A percentile compares a stretch with the other conserved stretches of the same genome.
Conservation (phyloP, 345 rosid species). For the Litchi chinensis region DNA sequence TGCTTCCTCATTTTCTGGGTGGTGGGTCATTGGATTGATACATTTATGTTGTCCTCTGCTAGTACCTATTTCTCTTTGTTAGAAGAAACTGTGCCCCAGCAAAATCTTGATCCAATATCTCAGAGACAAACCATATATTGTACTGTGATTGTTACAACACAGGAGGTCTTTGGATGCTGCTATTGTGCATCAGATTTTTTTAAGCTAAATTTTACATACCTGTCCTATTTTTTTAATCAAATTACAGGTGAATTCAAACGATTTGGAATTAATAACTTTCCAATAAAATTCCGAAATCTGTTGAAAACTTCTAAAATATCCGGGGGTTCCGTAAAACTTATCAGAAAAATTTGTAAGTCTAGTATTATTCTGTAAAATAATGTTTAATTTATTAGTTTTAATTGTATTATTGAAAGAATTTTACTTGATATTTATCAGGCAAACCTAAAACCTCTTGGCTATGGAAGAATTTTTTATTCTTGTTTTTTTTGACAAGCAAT, state of each 20-base stretch:
- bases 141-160: constrained; percentile 4
- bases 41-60: constrained; percentile 27
- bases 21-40: constrained; percentile 39
- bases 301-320: too few relatives aligned
- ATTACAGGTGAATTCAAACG: not conserved
- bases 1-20: constrained; percentile 37
- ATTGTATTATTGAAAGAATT: too few relatives aligned
- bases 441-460: too few relatives aligned
- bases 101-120: not conserved
- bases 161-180: not conserved
- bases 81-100: constrained; percentile 3
- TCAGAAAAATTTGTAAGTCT: too few relatives aligned
- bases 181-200: not conserved
- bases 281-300: too few relatives aligned
- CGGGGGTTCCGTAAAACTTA: too few relatives aligned
- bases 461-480: too few relatives aligned
- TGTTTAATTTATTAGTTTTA: too few relatives aligned
- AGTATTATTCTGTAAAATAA: too few relatives aligned
- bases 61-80: not conserved
- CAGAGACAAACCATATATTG: not conserved
- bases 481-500: too few relatives aligned
- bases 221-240: not conserved
- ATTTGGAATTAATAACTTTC: not conserved
- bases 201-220: not conserved
- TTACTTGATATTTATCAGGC: too few relatives aligned